Evolutionary conservation across 2,329 filamentous ascomycete genomes (phyloP).

Genomic region (Fusarium bactridioides): DNA sequence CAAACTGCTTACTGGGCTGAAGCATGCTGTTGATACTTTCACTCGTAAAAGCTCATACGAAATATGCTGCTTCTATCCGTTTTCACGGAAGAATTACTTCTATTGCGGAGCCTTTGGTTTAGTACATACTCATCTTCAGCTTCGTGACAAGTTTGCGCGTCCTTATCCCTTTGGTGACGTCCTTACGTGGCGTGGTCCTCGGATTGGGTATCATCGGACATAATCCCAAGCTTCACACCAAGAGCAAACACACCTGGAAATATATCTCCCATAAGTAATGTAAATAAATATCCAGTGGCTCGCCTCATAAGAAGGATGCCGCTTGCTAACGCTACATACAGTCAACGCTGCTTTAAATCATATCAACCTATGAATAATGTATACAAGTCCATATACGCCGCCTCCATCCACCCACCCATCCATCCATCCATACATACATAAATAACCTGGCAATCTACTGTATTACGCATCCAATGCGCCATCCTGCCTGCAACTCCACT

Average conservation of each 20-base stretch:
- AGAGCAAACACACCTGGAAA: background rate
- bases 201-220: background rate
- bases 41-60: background rate
- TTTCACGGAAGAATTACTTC: background rate
- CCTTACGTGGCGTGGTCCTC: conserved; percentile 16
- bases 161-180: conserved; percentile 13
- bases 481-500: conserved; percentile 25
- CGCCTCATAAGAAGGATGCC: background rate
- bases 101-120: background rate
- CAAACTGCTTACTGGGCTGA: background rate
- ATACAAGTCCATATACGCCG: conserved; percentile 26
- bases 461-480: conserved; percentile 22
- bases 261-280: background rate
- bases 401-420: background rate
- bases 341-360: background rate
- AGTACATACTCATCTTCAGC: background rate
- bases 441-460: conserved; percentile 9
- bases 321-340: conserved; percentile 1
- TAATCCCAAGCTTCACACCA: background rate
- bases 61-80: no score
- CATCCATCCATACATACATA: background rate
- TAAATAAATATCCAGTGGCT: background rate
- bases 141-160: conserved; percentile 21
- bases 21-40: background rate
- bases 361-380: background rate